Percentiles rank a stretch among this genome's conserved stretches.
These are phyloP conservation scores for Aspergillus sclerotiicarbonarius DNA, from an alignment of 495 filamentous ascomycete species.

Conservation along the genomic window DNA sequence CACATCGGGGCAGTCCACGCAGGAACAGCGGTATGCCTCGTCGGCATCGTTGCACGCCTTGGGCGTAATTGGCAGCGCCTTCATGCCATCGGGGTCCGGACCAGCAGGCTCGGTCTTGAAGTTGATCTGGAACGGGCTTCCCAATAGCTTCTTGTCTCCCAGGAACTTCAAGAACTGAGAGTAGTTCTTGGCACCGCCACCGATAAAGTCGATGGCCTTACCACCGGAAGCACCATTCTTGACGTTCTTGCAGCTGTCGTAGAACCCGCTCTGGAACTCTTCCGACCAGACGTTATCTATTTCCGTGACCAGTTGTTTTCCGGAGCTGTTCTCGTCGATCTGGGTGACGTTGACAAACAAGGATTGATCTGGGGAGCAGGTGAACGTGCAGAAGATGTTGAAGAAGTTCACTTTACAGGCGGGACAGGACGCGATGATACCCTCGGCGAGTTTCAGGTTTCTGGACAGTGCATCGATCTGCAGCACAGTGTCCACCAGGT, in stretches of 20 bases:
- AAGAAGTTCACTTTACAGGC: conserved; percentile 97
- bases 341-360: conserved; percentile 92
- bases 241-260: conserved; percentile 96
- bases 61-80: conserved; percentile 59
- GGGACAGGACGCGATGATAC: conserved; percentile 87
- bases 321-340: conserved; percentile 59
- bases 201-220: conserved; percentile 91
- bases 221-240: conserved; percentile 93
- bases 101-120: conserved; percentile 62
- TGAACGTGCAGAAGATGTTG: conserved; percentile 96
- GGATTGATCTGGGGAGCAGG: conserved; percentile 94
- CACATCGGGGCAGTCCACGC: conserved; percentile 82
- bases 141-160: conserved; percentile 83
- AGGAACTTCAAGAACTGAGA: conserved; percentile 80
- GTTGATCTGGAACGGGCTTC: conserved; percentile 97
- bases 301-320: conserved; percentile 77
- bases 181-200: conserved; percentile 91
- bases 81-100: conserved; percentile 59
- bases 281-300: conserved; percentile 87
- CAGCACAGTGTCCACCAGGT: background rate
- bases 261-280: conserved; percentile 85
- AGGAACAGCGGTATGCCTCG: conserved; percentile 81
- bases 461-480: conserved; percentile 73
- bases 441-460: conserved; percentile 82
- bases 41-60: conserved; percentile 89